Evolutionary conservation across 495 filamentous ascomycete genomes (phyloP), one percentile per base, ranked within the genome.

Genomic region (Tetracladium setigerum): DNA sequence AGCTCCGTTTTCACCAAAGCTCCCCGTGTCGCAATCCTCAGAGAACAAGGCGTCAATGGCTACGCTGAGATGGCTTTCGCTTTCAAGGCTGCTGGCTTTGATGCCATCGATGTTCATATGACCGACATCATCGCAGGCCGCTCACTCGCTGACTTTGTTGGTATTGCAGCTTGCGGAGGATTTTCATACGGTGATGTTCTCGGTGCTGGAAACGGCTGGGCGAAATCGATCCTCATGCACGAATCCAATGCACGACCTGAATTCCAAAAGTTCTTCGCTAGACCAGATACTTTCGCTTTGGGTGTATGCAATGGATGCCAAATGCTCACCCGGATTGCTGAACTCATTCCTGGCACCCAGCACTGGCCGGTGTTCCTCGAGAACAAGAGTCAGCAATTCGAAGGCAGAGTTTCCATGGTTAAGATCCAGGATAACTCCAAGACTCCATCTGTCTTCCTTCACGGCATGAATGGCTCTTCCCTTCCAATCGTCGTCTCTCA

Each of bases 251-350:
- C 85, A 3, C 79, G 89, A 27, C 68, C 67, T 38, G 82, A 90
- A 54, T 95, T 97, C 68, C 66, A 84, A 53, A 60, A 62, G 7
- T 98, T 98, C 79, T 97, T 98, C 66, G 76, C 83, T 59, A 78
- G 94, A 31, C 77, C 79, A 30, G 86, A 95, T 53, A 96, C 92
- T 8, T 98, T 98, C 66, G 78, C 86, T 7, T 75, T 98, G 1
- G 92, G 94, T 42, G 91, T 97, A 18, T 97, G 92, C 76, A 98
- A 98, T 62, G 92, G 92, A 38, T 96, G 92, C 55, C 92, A 98
- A 65, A 95, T 98, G 79, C 73, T 97, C 16, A 84, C 82, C 11
- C 79, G 84, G 14, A 73, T 98, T 13, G 86, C 84, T 60, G 79
- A 82, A 19, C 67, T 95, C 30, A 94, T 98, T 50, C 91, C 89